These are phyloP conservation scores for Neurospora tetraspora DNA, from an alignment of 495 filamentous ascomycete species.

Conservation along the genomic window DNA sequence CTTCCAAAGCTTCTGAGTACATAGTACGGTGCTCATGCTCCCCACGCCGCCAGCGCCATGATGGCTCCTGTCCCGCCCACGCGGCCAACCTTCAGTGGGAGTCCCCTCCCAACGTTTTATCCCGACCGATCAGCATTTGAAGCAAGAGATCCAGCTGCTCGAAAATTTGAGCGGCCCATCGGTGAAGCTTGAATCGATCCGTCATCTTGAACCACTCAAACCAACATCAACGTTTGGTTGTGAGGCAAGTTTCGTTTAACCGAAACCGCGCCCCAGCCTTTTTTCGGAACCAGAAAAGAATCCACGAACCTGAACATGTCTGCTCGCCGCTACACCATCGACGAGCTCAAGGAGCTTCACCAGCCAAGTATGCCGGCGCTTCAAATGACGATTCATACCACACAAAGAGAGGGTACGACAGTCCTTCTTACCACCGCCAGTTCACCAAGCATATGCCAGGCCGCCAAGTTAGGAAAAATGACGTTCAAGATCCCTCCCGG, in stretches of 20 bases:
- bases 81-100: slow-evolving; percentile 22
- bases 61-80: background rate
- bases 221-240: background rate
- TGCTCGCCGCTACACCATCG: background rate
- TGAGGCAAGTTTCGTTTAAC: background rate
- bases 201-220: background rate
- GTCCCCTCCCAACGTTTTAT: slow-evolving; percentile 21
- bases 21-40: slow-evolving; percentile 24
- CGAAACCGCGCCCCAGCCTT: background rate
- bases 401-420: no score
- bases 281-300: background rate
- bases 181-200: background rate
- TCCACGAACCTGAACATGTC: background rate
- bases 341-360: background rate
- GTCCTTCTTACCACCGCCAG: background rate
- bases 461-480: background rate
- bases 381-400: background rate
- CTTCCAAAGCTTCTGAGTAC: background rate
- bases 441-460: background rate
- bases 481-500: background rate
- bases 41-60: background rate
- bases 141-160: background rate
- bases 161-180: background rate
- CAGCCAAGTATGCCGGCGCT: background rate
- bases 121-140: background rate